A percentile compares a stretch with the other conserved stretches of the same genome.
Conservation (phyloP, 148 eudicot genomes). For the Arctostaphylos glauca region DNA sequence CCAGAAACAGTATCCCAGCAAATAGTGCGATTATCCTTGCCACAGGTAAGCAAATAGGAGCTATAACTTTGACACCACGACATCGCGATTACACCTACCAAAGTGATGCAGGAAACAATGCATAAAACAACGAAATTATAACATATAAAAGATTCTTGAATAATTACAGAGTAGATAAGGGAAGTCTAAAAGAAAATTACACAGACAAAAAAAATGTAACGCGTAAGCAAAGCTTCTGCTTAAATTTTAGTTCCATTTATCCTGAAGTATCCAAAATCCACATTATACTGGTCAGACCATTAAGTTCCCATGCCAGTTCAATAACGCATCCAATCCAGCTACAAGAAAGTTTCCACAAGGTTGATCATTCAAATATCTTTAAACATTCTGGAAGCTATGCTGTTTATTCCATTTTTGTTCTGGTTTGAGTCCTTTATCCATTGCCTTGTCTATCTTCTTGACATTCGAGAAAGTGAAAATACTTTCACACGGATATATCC, state of each 20-base stretch:
- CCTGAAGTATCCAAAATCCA: background rate
- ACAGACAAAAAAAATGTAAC: background rate
- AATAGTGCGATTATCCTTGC: constrained; percentile 90
- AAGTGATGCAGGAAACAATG: constrained; percentile 1
- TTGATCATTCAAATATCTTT: background rate
- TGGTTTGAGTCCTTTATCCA: background rate
- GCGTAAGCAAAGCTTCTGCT: background rate
- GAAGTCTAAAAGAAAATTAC: background rate
- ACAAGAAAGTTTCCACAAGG: background rate
- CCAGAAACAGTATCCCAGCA: constrained; percentile 88
- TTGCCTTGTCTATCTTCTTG: background rate
- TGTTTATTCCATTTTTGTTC: background rate
- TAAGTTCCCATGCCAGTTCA: background rate
- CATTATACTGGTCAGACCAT: background rate
- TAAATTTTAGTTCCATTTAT: background rate
- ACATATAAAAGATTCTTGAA: background rate
- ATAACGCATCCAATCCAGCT: background rate
- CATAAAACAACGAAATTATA: constrained; percentile 13
- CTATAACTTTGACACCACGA: constrained; percentile 93
- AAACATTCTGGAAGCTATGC: background rate
- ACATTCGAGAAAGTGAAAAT: background rate
- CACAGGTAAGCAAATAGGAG: constrained; percentile 89
- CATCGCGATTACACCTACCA: constrained; percentile 76
- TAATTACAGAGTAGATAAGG: background rate
- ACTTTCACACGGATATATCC: background rate